Base-by-base conservation (phyloP, 192 early-diverging fungal species). In the Obelidium mucronatum region DNA sequence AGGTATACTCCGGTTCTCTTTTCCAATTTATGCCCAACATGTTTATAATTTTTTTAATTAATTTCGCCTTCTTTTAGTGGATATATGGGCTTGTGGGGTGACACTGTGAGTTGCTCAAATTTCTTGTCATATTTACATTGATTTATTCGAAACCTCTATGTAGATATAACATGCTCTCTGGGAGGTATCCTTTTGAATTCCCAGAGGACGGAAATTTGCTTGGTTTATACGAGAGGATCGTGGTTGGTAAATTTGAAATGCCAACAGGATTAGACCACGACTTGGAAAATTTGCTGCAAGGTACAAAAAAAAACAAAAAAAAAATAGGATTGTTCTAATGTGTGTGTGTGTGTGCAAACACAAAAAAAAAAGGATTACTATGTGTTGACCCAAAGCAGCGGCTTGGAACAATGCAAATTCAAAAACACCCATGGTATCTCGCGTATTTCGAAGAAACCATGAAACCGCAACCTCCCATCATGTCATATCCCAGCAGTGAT, bases 31-130 rank as follows among this genome's bases (percentile, higher is more conserved):
- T 6, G 33, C 61, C 0, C 19, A 26, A 70, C 26, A n/a, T 70
- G 33, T 8, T 36, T 73, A 35, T 31, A 40, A 42, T 24, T 64
- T 40, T 39, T 61, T 19, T n/a, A n/a, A n/a, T n/a, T n/a, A n/a
- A n/a, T n/a, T n/a, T n/a, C n/a, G n/a, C n/a, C n/a, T n/a, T n/a
- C n/a, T n/a, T 35, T 36, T 26, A 85, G 87, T 85, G 2, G 88
- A 90, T 64, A 77, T 90, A 17, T 90, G 88, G 88, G 88, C 88
- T 24, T 83, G 81, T 60, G 87, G 86, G 0, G 78, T 90, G 0
- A 85, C 82, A 3, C 39, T 90, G 79, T 86, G 75, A 74, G 82
- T 61, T 6, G 17, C 4, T 39, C 40, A n/a, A 13, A 1, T 35
- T 79, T 37, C 3, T 2, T 0, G 31, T 24, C 6, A 1, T 22